Conservation (phyloP, 805 yeast genomes). For the Yarrowia sp. region DNA sequence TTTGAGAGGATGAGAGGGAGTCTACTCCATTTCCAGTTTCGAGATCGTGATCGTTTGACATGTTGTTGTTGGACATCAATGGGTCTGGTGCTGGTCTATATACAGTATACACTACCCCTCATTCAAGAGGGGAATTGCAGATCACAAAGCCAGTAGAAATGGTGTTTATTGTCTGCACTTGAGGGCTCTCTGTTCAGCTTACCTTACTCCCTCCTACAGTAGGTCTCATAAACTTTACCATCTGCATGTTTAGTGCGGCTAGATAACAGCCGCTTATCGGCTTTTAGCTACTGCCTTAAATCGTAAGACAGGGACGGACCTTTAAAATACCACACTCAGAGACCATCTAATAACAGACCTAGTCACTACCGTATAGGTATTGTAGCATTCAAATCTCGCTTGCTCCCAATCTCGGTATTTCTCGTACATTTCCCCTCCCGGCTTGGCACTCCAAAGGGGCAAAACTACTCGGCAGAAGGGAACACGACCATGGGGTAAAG, state of each 20-base stretch:
- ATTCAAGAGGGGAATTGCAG: no score
- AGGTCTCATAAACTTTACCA: neutral
- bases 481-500: neutral
- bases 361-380: no score
- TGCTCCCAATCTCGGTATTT: constrained; percentile 15
- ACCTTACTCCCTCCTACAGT: no score
- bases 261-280: constrained; percentile 16
- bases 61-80: no score
- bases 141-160: no score
- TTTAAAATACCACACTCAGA: no score
- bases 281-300: neutral
- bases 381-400: neutral
- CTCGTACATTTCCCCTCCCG: neutral
- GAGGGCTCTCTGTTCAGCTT: no score
- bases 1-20: neutral
- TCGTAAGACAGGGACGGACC: no score
- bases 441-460: constrained; percentile 18
- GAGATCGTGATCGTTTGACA: neutral
- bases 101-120: no score
- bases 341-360: no score
- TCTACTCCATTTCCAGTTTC: neutral
- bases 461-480: constrained; percentile 7
- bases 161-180: no score
- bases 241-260: constrained; percentile 5
- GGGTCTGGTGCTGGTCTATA: no score